Conservation (phyloP, 768 basidiomycete species). For the Lentinula sp. region DNA sequence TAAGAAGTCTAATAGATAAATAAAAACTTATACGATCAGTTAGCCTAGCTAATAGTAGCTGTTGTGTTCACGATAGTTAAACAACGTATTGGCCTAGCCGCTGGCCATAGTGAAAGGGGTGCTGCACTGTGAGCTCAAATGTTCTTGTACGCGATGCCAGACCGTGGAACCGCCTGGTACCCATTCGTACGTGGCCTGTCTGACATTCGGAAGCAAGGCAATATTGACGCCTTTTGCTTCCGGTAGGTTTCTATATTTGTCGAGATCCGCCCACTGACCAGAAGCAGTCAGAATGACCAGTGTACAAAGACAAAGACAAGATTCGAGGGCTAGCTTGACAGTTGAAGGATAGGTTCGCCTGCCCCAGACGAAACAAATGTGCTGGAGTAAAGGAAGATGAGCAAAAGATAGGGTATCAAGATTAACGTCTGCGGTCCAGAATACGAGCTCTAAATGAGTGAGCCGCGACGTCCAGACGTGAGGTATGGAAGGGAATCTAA, state of each 20-base stretch:
- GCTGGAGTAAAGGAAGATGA: background rate
- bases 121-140: background rate
- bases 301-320: background rate
- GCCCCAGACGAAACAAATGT: constrained; percentile 6
- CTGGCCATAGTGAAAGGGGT: too few relatives aligned
- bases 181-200: constrained; percentile 5
- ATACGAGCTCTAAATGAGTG: constrained; percentile 3
- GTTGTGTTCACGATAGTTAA: background rate
- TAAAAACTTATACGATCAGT: background rate
- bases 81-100: background rate
- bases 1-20: background rate
- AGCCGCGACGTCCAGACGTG: background rate
- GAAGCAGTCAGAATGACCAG: background rate
- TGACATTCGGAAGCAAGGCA: background rate
- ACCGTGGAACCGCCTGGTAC: constrained; percentile 3
- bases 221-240: constrained; percentile 3
- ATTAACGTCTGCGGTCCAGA: background rate
- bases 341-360: background rate
- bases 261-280: constrained; percentile 1
- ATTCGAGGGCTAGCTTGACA: background rate
- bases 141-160: constrained; percentile 1
- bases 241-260: background rate
- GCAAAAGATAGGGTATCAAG: background rate
- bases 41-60: too few relatives aligned
- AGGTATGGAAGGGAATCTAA: background rate